These are phyloP conservation scores for Starmerella lactis-condensi DNA, from an alignment of 805 yeast genomes.

Conservation along the genomic window DNA sequence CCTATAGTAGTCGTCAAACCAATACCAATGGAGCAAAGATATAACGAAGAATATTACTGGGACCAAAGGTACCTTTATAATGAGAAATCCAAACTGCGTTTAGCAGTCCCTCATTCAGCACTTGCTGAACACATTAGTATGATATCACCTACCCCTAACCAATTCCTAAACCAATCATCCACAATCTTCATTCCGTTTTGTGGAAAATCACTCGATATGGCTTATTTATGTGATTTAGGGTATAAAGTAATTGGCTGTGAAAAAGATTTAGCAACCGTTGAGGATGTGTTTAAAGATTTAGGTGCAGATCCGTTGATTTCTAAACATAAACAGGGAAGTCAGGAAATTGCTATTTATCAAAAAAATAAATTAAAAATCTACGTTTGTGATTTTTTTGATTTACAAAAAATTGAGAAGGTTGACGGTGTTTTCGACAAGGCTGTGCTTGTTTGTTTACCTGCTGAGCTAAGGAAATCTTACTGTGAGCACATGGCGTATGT, in stretches of 20 bases:
- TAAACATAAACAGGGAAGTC: not conserved
- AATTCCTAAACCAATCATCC: not conserved
- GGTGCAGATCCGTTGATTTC: conserved; percentile 2
- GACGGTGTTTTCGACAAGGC: conserved; percentile 12
- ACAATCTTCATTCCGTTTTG: conserved; percentile 11
- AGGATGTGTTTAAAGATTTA: conserved; percentile 7
- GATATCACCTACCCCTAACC: no score
- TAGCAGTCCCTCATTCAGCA: no score
- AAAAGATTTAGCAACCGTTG: conserved; percentile 6
- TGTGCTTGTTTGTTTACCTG: conserved; percentile 11
- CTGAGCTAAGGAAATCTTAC: conserved; percentile 5
- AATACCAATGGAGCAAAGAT: no score
- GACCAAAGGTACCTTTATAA: no score
- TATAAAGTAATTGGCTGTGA: conserved; percentile 11
- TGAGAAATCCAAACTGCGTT: no score
- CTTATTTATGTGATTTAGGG: conserved; percentile 5
- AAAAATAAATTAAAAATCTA: conserved; percentile 2
- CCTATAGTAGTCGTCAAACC: no score
- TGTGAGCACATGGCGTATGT: conserved; percentile 5
- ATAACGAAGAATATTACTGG: no score
- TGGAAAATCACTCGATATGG: conserved; percentile 10
- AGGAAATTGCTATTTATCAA: conserved; percentile 2
- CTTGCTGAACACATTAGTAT: no score
- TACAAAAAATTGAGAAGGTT: conserved; percentile 2
- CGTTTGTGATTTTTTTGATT: conserved; percentile 8